Conservation (phyloP, 495 filamentous ascomycete genomes). For the Saxispiralis lemnorum region DNA sequence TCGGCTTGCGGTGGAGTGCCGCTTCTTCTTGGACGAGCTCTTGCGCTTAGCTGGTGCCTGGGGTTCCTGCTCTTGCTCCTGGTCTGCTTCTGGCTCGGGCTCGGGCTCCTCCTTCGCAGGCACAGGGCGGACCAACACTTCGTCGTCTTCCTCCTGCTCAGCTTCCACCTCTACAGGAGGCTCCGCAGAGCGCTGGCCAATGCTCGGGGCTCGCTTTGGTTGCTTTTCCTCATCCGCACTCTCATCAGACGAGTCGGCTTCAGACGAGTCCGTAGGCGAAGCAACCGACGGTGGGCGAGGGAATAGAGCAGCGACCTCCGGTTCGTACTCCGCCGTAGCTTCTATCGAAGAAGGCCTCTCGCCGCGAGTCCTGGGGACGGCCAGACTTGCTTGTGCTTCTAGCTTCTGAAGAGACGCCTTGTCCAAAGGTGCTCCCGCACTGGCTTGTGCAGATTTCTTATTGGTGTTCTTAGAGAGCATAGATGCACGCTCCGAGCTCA, state of each 20-base stretch:
- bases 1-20: not conserved
- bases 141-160: constrained; percentile 12
- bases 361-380: constrained; percentile 24
- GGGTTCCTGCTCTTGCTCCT: not conserved
- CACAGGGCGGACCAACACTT: not conserved
- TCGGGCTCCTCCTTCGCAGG: not conserved
- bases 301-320: constrained; percentile 6
- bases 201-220: too few relatives aligned
- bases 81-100: too few relatives aligned
- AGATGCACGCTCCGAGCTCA: not conserved
- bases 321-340: constrained; percentile 21
- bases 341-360: constrained; percentile 24
- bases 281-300: too few relatives aligned
- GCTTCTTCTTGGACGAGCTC: constrained; percentile 4
- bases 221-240: too few relatives aligned
- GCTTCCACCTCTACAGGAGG: constrained; percentile 1
- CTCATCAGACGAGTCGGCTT: too few relatives aligned
- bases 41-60: constrained; percentile 7
- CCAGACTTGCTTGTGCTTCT: constrained; percentile 12
- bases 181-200: too few relatives aligned
- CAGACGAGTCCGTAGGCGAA: too few relatives aligned
- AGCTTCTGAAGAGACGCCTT: constrained; percentile 2
- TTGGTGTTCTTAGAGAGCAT: not conserved
- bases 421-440: constrained; percentile 2
- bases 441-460: not conserved